Percentiles rank a stretch among this genome's conserved stretches.
Evolutionary conservation across 495 filamentous ascomycete species (phyloP).

Genomic region (Aspergillus sclerotioniger): DNA sequence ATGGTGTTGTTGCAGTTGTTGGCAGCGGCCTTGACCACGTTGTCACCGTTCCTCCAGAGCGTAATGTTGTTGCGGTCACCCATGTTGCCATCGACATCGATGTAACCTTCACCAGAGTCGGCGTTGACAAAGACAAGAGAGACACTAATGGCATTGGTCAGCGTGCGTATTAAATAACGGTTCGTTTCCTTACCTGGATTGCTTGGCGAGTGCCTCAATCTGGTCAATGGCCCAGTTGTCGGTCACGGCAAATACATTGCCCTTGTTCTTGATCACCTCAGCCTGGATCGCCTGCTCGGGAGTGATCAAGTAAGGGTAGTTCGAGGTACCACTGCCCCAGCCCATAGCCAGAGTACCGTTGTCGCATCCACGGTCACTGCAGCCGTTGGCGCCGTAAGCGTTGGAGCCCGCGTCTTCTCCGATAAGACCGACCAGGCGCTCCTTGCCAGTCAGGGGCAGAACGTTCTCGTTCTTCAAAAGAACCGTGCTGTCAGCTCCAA

Average conservation of each 20-base stretch:
- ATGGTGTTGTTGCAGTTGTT: constrained; percentile 84
- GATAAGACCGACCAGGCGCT: constrained; percentile 75
- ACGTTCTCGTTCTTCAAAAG: constrained; percentile 81
- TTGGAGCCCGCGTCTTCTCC: constrained; percentile 83
- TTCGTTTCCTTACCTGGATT: constrained; percentile 44
- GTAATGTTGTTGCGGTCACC: constrained; percentile 95
- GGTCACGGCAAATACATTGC: constrained; percentile 66
- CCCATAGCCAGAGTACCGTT: constrained; percentile 88
- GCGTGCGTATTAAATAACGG: not conserved
- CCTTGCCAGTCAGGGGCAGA: constrained; percentile 73
- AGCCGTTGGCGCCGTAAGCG: constrained; percentile 79
- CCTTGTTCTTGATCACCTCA: constrained; percentile 58
- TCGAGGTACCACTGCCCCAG: constrained; percentile 87
- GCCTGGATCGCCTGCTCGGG: constrained; percentile 82
- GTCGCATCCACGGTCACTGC: constrained; percentile 77
- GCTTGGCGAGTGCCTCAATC: constrained; percentile 60
- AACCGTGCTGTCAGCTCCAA: constrained; percentile 75
- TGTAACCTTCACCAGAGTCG: constrained; percentile 83
- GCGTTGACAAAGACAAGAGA: constrained; percentile 89
- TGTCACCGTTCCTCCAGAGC: constrained; percentile 79
- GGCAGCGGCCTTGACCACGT: constrained; percentile 73
- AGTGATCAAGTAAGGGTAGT: constrained; percentile 89
- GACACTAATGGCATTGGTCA: constrained; percentile 36
- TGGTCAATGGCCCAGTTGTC: constrained; percentile 66
- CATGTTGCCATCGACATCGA: constrained; percentile 76